Conservation (phyloP, 2,329 filamentous ascomycete genomes). For the Berkeleyomyces basicola region DNA sequence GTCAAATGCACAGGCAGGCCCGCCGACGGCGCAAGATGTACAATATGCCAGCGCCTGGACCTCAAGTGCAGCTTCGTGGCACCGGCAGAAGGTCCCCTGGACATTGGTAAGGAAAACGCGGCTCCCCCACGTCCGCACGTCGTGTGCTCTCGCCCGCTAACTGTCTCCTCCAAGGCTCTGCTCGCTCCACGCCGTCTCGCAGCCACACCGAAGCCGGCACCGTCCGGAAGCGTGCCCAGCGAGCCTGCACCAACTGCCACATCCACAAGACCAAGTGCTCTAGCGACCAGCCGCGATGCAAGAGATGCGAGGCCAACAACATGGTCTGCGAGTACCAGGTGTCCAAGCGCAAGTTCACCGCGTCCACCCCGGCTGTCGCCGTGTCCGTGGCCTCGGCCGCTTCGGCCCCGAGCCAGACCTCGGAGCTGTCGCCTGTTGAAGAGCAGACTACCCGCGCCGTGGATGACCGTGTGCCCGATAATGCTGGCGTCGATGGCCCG, state of each 20-base stretch:
- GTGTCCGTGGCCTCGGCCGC: not conserved
- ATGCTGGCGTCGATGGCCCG: constrained; percentile 9
- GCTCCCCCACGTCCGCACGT: not conserved
- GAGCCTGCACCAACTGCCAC: constrained; percentile 27
- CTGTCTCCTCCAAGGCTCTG: constrained; percentile 16
- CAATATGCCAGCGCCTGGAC: constrained; percentile 24
- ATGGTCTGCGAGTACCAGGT: constrained; percentile 26
- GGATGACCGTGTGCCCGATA: constrained; percentile 12
- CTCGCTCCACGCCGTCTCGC: constrained; percentile 25
- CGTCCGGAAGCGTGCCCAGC: constrained; percentile 25
- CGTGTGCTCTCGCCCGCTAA: not conserved
- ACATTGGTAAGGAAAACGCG: constrained; percentile 4
- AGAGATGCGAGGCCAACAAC: constrained; percentile 22
- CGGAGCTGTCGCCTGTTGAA: constrained; percentile 3
- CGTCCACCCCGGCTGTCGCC: not conserved
- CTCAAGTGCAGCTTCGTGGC: constrained; percentile 23
- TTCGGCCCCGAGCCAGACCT: not conserved
- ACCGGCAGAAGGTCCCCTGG: constrained; percentile 12
- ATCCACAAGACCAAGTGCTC: constrained; percentile 29
- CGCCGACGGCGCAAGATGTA: constrained; percentile 21
- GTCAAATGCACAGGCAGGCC: constrained; percentile 28
- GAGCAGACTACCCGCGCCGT: constrained; percentile 3
- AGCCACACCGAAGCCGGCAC: constrained; percentile 28
- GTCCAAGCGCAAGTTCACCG: constrained; percentile 23
- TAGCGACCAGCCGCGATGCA: constrained; percentile 25